phyloP scores from a whole-genome alignment of 495 filamentous ascomycete species.

The Penicillium coffeae region DNA sequence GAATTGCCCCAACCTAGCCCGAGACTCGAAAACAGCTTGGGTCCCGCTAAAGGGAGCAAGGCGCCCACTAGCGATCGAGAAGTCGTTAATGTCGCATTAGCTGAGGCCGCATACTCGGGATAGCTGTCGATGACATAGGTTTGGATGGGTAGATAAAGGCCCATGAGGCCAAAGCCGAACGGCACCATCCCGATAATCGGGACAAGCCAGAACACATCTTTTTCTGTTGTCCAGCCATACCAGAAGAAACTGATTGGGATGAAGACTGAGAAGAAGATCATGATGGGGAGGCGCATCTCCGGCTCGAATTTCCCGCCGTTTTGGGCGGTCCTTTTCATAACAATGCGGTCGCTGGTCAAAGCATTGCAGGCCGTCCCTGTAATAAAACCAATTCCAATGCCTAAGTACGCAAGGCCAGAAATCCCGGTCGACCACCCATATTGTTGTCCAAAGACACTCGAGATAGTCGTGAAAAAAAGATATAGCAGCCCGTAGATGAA shows the following conservation, averaged over 20 bases:
- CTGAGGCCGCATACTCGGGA: conserved; percentile 49
- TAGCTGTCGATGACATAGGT: conserved; percentile 37
- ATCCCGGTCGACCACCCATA: conserved; percentile 53
- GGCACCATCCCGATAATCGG: conserved; percentile 29
- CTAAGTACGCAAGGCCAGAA: conserved; percentile 58
- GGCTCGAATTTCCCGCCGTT: conserved; percentile 56
- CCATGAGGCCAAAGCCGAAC: conserved; percentile 26
- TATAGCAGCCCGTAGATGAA: conserved; percentile 65
- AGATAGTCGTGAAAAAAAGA: conserved; percentile 66
- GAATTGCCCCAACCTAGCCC: conserved; percentile 67
- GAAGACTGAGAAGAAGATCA: conserved; percentile 54
- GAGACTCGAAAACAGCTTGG: conserved; percentile 56
- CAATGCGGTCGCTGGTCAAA: conserved; percentile 53
- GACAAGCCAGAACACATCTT: conserved; percentile 29
- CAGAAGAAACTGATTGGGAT: conserved; percentile 31
- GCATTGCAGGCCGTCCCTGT: conserved; percentile 46
- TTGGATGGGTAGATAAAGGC: conserved; percentile 27
- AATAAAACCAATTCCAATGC: conserved; percentile 58
- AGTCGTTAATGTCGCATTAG: conserved; percentile 53
- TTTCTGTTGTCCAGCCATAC: conserved; percentile 26
- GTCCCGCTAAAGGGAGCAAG: conserved; percentile 59
- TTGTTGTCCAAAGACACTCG: conserved; percentile 54
- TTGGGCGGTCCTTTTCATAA: conserved; percentile 48
- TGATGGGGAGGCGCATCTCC: conserved; percentile 62
- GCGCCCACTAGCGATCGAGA: conserved; percentile 58